Conservation (phyloP, 2,329 filamentous ascomycete species). For the Metarhizium rileyi region DNA sequence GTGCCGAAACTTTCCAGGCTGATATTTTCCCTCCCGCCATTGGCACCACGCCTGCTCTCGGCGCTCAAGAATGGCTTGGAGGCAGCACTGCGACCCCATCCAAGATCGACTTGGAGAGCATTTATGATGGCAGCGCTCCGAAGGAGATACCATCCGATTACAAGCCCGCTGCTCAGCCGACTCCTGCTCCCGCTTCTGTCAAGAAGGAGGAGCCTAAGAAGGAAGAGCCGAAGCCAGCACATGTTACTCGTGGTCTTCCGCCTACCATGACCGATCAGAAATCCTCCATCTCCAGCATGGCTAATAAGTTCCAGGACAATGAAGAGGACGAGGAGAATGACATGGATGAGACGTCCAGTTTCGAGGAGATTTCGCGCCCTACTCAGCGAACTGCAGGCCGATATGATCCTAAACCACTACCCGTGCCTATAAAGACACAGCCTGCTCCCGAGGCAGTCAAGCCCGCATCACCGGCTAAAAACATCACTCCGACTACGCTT, state of each 20-base stretch:
- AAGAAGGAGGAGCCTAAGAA: conserved; percentile 29
- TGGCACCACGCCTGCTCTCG: conserved; percentile 72
- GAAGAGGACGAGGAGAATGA: conserved; percentile 54
- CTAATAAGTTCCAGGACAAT: conserved; percentile 75
- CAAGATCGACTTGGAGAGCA: conserved; percentile 86
- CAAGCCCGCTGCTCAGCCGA: conserved; percentile 43
- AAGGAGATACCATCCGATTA: conserved; percentile 66
- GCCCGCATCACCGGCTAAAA: conserved; percentile 24
- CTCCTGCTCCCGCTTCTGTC: conserved; percentile 33
- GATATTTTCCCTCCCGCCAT: conserved; percentile 89
- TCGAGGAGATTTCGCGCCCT: conserved; percentile 76
- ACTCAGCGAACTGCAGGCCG: conserved; percentile 45
- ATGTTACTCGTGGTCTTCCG: conserved; percentile 36
- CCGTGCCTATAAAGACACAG: conserved; percentile 22
- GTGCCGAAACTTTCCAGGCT: conserved; percentile 90
- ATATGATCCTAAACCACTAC: conserved; percentile 30
- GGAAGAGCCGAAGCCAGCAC: conserved; percentile 44
- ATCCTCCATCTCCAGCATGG: conserved; percentile 74
- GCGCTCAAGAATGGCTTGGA: conserved; percentile 71
- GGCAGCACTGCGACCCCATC: conserved; percentile 78
- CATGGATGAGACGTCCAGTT: conserved; percentile 64
- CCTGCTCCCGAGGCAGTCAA: conserved; percentile 14
- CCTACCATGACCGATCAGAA: conserved; percentile 77
- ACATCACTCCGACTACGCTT: conserved; percentile 17
- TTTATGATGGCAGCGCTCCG: conserved; percentile 77